Conservation (phyloP, 176 grass and related monocot genomes). For the Triticum timopheevii region DNA sequence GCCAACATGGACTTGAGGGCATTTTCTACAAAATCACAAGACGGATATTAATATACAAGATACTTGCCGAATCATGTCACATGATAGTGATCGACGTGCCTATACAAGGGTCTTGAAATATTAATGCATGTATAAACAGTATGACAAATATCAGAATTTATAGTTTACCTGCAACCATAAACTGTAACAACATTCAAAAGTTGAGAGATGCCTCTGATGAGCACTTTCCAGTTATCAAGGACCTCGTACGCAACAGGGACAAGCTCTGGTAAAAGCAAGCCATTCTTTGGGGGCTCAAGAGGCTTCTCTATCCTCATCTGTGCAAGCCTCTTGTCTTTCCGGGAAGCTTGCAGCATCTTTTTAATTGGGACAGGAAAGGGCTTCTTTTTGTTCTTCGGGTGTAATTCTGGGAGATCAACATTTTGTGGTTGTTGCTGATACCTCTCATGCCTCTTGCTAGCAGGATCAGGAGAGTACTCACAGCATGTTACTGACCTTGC, state of each 20-base stretch:
- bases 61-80: not conserved
- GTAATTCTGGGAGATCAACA: constrained; percentile 74
- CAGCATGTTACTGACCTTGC: constrained; percentile 20
- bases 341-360: constrained; percentile 63
- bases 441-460: constrained; percentile 20
- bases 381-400: constrained; percentile 89
- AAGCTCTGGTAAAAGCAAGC: constrained; percentile 81
- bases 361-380: constrained; percentile 70
- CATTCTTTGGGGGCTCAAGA: constrained; percentile 83
- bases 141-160: not conserved
- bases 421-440: constrained; percentile 54
- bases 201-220: constrained; percentile 79
- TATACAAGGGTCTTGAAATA: not conserved
- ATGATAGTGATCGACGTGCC: not conserved
- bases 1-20: constrained; percentile 80
- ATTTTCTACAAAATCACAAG: constrained; percentile 62
- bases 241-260: constrained; percentile 77
- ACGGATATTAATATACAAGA: constrained; percentile 14
- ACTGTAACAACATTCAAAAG: constrained; percentile 78
- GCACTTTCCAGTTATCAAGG: constrained; percentile 77
- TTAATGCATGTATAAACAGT: not conserved
- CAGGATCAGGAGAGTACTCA: constrained; percentile 26
- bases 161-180: constrained; percentile 90
- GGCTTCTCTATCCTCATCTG: constrained; percentile 69
- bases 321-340: constrained; percentile 65